Conservation (phyloP, 495 filamentous ascomycete species). For the Glutinoglossum americanum region DNA sequence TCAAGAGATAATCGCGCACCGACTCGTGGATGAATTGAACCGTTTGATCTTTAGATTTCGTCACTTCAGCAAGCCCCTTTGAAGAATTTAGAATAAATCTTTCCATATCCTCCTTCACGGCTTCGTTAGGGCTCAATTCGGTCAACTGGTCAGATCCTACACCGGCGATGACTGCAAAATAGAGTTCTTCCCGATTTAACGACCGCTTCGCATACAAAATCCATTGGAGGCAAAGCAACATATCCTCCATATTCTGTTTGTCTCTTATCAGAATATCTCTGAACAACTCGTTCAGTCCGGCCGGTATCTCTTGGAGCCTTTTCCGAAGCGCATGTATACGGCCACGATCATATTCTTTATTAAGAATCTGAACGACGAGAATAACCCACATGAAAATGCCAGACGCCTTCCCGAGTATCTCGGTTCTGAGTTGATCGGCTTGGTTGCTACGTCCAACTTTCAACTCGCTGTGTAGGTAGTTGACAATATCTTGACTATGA, state of each 20-base stretch:
- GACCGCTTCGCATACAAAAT: slow-evolving; percentile 18
- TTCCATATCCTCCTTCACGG: slow-evolving; percentile 4
- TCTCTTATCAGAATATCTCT: slow-evolving; percentile 19
- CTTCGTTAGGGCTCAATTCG: slow-evolving; percentile 5
- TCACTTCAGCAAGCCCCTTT: slow-evolving; percentile 19
- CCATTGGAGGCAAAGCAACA: slow-evolving; percentile 21
- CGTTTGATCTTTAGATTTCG: slow-evolving; percentile 8
- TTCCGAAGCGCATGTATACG: slow-evolving; percentile 4
- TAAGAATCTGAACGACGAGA: slow-evolving; percentile 15
- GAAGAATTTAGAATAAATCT: slow-evolving; percentile 16
- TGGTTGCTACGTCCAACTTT: slow-evolving; percentile 4
- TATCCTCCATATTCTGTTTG: slow-evolving; percentile 9
- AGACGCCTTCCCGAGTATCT: not conserved
- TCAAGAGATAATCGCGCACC: slow-evolving; percentile 18
- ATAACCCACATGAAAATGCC: slow-evolving; percentile 19
- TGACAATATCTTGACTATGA: slow-evolving; percentile 7
- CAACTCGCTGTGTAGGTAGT: slow-evolving; percentile 7
- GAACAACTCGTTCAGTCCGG: slow-evolving; percentile 16
- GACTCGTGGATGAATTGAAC: slow-evolving; percentile 26
- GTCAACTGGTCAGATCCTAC: slow-evolving; percentile 4
- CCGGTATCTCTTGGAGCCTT: slow-evolving; percentile 16
- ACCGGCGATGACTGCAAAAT: slow-evolving; percentile 19
- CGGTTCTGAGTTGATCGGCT: not conserved
- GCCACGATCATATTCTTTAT: slow-evolving; percentile 14
- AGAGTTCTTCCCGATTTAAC: slow-evolving; percentile 16